Base-by-base conservation (phyloP, 805 yeast genomes). In the Wickerhamiella sorbophila region DNA sequence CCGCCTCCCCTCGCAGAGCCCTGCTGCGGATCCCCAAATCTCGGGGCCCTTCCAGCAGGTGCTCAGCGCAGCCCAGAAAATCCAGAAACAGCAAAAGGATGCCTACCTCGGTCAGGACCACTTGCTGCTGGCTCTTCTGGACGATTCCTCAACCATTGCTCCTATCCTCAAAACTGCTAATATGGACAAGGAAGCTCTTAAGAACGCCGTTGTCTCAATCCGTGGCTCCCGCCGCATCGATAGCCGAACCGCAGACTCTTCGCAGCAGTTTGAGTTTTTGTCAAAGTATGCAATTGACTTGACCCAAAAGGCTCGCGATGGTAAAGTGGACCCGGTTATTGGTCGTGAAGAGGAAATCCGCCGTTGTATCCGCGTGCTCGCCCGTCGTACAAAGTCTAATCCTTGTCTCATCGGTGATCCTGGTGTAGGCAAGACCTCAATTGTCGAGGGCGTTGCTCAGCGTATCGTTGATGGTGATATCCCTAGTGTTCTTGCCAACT, bases 321-420 rank as follows among this genome's bases (percentile, higher is more conserved):
- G 98, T 57, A 85, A 83, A 59, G 76, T 91, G 45, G 98, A 91
- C 62, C 98, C 98, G 3, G 98, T 91, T 35, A 91, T 91, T 58
- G 98, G 98, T 43, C 81, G 98, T 66, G 98, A 91, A 61, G 98
- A 91, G 63, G 98, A 91, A 65, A 91, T 91, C 51, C 75, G 97
- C 65, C 73, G 96, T 51, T 84, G 95, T 26, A 88, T 91, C 45
- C 74, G 97, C 47, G 95, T 91, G 3, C 70, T 91, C 46, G 87
- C 98, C n/a, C 79, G 98, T 66, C 77, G 98, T 65, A 83, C 94
- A 33, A 91, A 91, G 64, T 87, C 96, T 5, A 91, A 91, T 59
- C 95, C 97, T 14, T 91, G 94, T 54, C 66, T 91, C 46, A 86
- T 91, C 55, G 98, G 98, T 70, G 98, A 91, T 56, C 95, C 98